phyloP scores from a whole-genome alignment of 192 early-diverging fungal genomes.

The Backusella psychrophila region DNA sequence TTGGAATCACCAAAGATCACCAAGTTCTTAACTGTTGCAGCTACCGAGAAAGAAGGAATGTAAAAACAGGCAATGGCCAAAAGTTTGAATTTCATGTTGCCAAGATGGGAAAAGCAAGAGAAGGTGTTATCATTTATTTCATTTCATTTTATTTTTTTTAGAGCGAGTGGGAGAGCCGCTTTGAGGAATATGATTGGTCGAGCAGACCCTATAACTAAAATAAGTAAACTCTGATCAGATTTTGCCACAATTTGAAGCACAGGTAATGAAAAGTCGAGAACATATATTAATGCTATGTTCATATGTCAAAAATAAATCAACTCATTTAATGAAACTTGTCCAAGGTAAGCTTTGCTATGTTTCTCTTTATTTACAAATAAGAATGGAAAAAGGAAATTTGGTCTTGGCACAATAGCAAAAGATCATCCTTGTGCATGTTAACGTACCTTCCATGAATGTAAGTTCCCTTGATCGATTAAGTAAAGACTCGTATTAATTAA shows the following conservation, averaged over 20 bases:
- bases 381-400: neutral
- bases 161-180: neutral
- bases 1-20: constrained; percentile 40
- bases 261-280: neutral
- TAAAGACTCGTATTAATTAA: neutral
- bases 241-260: neutral
- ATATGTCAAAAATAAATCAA: neutral
- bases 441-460: neutral
- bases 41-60: neutral
- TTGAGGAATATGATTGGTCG: neutral
- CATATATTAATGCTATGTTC: neutral
- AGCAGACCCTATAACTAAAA: neutral
- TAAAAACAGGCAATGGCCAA: neutral
- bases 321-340: neutral
- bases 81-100: neutral
- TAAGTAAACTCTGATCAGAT: neutral
- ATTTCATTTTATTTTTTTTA: neutral
- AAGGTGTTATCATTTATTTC: neutral
- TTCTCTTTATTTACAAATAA: neutral
- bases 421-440: neutral
- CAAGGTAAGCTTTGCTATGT: neutral
- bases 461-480: neutral
- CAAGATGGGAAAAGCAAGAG: neutral
- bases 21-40: constrained; percentile 24
- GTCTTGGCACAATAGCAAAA: neutral